A percentile compares a stretch with the other conserved stretches of the same genome.
These are phyloP conservation scores for Pythium brassicae DNA, from an alignment of 352 stramenopile genomes.

Conservation along the genomic window DNA sequence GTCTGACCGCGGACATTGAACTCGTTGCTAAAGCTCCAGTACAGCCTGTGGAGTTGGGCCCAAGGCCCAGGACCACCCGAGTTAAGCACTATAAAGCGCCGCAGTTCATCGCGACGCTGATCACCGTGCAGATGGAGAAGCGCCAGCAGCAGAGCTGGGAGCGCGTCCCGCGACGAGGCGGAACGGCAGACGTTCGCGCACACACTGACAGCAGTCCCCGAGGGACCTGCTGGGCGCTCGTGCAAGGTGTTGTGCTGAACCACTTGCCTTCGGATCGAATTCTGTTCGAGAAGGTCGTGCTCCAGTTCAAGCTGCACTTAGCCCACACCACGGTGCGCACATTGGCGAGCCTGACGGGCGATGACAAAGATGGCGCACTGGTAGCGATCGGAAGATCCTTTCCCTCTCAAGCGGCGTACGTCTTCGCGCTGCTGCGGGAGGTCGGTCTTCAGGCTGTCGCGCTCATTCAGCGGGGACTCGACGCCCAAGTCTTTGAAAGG, in stretches of 20 bases:
- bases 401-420: neutral
- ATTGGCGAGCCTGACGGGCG: neutral
- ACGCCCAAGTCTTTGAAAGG: neutral
- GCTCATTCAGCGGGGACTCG: conserved; percentile 4
- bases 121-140: conserved; percentile 14
- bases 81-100: conserved; percentile 47
- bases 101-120: conserved; percentile 35
- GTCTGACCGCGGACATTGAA: neutral
- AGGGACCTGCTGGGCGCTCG: conserved; percentile 52
- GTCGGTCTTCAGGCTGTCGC: neutral
- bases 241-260: conserved; percentile 26
- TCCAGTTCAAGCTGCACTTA: conserved; percentile 23
- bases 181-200: conserved; percentile 42
- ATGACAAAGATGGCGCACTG: neutral
- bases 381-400: conserved; percentile 1
- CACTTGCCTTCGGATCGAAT: conserved; percentile 27
- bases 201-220: conserved; percentile 35
- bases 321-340: neutral
- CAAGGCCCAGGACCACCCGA: neutral
- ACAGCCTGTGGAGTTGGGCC: neutral
- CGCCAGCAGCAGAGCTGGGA: neutral
- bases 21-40: neutral
- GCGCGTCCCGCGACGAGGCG: conserved; percentile 13
- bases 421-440: conserved; percentile 15
- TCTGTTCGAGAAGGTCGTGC: conserved; percentile 31